These are phyloP conservation scores for Venturia asperata DNA, from an alignment of 2,329 filamentous ascomycete species.

Conservation along the genomic window DNA sequence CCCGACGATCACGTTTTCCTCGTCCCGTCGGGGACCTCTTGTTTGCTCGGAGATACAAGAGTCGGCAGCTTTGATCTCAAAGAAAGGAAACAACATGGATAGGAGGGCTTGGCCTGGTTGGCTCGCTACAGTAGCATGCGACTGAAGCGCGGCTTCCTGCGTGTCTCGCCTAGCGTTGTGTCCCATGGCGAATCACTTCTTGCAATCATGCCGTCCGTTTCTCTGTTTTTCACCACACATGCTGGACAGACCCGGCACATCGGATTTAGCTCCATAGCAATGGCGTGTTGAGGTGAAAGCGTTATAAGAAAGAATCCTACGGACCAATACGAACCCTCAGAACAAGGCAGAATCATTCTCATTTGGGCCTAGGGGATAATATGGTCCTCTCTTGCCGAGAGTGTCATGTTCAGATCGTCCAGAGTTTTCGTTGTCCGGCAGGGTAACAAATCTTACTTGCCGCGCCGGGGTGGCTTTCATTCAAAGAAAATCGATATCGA, in stretches of 20 bases:
- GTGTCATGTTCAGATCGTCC: neutral
- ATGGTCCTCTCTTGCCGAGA: neutral
- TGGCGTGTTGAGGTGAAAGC: neutral
- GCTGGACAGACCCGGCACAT: neutral
- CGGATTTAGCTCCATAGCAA: neutral
- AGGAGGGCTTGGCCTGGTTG: neutral
- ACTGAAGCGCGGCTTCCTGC: conserved; percentile 10
- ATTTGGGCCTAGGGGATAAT: neutral
- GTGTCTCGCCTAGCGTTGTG: conserved; percentile 6
- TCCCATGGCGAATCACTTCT: neutral
- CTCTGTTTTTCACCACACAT: neutral
- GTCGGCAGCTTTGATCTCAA: neutral
- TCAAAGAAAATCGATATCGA: neutral
- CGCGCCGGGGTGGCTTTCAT: neutral
- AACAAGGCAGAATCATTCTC: neutral
- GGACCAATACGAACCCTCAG: neutral
- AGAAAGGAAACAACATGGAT: neutral
- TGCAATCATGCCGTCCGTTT: neutral
- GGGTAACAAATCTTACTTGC: neutral
- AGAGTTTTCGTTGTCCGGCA: neutral
- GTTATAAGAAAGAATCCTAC: neutral
- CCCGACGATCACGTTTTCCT: neutral
- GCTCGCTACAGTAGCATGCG: neutral
- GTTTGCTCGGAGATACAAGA: neutral
- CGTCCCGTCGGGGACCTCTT: neutral